Conservation (phyloP, 495 filamentous ascomycete genomes). For the Hypoxylon perforatum region DNA sequence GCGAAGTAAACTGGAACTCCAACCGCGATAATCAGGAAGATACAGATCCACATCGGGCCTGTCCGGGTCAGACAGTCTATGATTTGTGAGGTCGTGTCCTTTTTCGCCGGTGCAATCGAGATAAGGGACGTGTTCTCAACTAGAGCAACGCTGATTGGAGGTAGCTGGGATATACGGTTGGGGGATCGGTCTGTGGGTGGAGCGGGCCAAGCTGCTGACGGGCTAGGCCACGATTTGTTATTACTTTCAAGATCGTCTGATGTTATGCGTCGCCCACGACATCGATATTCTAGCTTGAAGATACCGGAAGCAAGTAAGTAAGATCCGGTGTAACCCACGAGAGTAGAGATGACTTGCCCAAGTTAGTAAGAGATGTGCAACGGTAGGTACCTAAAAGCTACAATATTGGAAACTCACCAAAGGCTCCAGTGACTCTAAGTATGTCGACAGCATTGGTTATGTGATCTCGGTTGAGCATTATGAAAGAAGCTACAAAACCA, state of each 20-base stretch:
- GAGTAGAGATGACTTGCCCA: conserved; percentile 34
- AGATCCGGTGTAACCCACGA: conserved; percentile 32
- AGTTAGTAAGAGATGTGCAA: conserved; percentile 5
- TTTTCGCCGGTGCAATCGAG: conserved; percentile 5
- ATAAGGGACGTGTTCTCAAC: conserved; percentile 11
- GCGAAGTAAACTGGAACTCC: conserved; percentile 41
- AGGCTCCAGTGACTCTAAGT: conserved; percentile 51
- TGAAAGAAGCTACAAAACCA: conserved; percentile 58
- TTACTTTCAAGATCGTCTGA: conserved; percentile 32
- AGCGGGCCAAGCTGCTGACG: conserved; percentile 40
- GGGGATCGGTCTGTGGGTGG: conserved; percentile 16
- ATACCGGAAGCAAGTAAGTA: conserved; percentile 29
- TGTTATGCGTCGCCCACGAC: conserved; percentile 25
- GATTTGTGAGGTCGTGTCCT: conserved; percentile 1
- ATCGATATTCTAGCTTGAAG: conserved; percentile 35
- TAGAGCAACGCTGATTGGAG: conserved; percentile 32
- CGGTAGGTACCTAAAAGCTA: background rate
- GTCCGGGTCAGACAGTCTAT: conserved; percentile 42
- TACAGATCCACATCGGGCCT: conserved; percentile 38
- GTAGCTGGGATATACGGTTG: conserved; percentile 21
- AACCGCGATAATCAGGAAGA: conserved; percentile 30
- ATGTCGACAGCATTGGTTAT: conserved; percentile 44
- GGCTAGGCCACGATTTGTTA: conserved; percentile 42
- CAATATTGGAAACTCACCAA: conserved; percentile 43
- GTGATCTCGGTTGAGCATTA: conserved; percentile 56